Conservation (phyloP, 768 basidiomycete genomes). For the Pleurotus tuber-regium region DNA sequence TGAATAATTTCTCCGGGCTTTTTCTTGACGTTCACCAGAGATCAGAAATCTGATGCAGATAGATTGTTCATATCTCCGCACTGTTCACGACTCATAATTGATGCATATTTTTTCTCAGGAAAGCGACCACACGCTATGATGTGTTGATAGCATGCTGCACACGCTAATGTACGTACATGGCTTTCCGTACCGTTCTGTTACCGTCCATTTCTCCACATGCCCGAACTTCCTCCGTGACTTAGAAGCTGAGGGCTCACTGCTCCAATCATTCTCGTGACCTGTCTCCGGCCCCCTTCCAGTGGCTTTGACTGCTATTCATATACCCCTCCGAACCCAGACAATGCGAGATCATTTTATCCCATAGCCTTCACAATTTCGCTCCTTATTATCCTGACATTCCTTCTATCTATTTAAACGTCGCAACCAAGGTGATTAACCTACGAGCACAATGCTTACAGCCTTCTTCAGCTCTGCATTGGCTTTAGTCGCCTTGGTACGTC, state of each 20-base stretch:
- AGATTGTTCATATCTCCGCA: too few species aligned
- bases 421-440: too few species aligned
- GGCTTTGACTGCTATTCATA: background rate
- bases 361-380: background rate
- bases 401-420: background rate
- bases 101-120: too few species aligned
- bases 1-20: too few species aligned
- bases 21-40: too few species aligned
- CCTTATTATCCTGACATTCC: background rate
- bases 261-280: background rate
- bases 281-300: background rate
- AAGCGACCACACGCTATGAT: too few species aligned
- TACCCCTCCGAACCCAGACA: background rate
- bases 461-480: background rate
- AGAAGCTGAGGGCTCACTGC: background rate
- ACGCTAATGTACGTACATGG: constrained; percentile 7
- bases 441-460: constrained; percentile 1
- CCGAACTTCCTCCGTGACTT: constrained; percentile 1
- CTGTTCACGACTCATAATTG: too few species aligned
- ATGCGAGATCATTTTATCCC: background rate
- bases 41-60: too few species aligned
- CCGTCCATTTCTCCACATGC: background rate
- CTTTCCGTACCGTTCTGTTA: constrained; percentile 8
- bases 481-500: background rate
- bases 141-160: too few species aligned